Evolutionary conservation across 345 rosid genomes (phyloP).

Genomic region (Linum tenue): DNA sequence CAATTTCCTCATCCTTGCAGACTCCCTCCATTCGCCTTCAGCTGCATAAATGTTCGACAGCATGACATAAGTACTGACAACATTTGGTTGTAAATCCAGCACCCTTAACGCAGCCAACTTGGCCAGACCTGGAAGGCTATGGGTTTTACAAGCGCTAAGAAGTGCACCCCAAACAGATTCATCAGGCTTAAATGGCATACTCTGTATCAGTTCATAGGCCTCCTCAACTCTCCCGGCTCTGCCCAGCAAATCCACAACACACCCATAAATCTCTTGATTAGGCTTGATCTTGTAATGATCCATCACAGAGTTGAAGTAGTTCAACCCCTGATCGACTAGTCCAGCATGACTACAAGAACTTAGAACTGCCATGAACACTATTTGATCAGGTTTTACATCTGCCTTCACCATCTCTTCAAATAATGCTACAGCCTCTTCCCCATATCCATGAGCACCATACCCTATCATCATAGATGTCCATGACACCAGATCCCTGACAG

Average conservation of each 20-base stretch:
- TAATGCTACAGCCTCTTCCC: slow-evolving; percentile 53
- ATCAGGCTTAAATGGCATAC: slow-evolving; percentile 64
- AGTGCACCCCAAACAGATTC: slow-evolving; percentile 86
- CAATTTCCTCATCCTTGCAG: slow-evolving; percentile 52
- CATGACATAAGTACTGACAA: slow-evolving; percentile 57
- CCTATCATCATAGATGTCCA: slow-evolving; percentile 99
- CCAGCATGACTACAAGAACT: slow-evolving; percentile 90
- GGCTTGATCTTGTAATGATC: slow-evolving; percentile 38
- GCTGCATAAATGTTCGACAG: slow-evolving; percentile 71
- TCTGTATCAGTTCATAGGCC: slow-evolving; percentile 57
- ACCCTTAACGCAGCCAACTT: slow-evolving; percentile 58
- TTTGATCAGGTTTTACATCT: slow-evolving; percentile 61
- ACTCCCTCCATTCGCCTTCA: slow-evolving; percentile 70
- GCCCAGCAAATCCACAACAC: slow-evolving; percentile 80
- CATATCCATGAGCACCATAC: slow-evolving; percentile 74
- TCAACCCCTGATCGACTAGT: slow-evolving; percentile 68
- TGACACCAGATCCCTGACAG: slow-evolving; percentile 47
- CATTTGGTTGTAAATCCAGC: slow-evolving; percentile 49
- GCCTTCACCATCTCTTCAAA: slow-evolving; percentile 73
- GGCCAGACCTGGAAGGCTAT: slow-evolving; percentile 39
- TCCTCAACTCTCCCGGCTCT: slow-evolving; percentile 82
- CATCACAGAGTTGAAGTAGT: slow-evolving; percentile 50
- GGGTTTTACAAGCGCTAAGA: slow-evolving; percentile 73
- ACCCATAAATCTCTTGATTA: slow-evolving; percentile 60
- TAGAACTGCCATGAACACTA: slow-evolving; percentile 79